phyloP scores from a whole-genome alignment of 768 basidiomycete species.

The Infundibulicybe gibba region DNA sequence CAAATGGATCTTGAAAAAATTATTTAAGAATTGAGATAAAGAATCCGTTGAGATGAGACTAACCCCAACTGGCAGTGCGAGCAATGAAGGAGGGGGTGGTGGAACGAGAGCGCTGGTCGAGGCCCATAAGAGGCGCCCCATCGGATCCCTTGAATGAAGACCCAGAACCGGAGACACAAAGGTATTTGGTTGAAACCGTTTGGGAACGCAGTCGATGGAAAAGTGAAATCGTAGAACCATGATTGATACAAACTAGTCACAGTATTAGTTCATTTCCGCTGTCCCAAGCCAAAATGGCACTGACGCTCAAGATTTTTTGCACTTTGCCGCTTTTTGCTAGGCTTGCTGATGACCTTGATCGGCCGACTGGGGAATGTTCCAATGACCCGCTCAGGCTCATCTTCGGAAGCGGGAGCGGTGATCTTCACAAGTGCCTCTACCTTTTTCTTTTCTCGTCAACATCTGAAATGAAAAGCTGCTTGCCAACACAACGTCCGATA shows the following conservation, averaged over 20 bases:
- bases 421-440: conserved; percentile 92
- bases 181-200: conserved; percentile 93
- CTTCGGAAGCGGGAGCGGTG: conserved; percentile 74
- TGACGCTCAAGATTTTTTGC: conserved; percentile 89
- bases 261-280: background rate
- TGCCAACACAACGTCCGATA: conserved; percentile 90
- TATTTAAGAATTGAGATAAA: conserved; percentile 3
- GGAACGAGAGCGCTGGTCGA: conserved; percentile 67
- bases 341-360: conserved; percentile 99
- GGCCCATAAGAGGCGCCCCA: conserved; percentile 80
- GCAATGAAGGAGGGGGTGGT: conserved; percentile 86
- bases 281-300: conserved; percentile 27
- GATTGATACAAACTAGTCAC: conserved; percentile 84
- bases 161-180: conserved; percentile 91
- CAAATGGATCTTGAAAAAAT: conserved; percentile 70
- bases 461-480: conserved; percentile 93
- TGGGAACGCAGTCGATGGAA: conserved; percentile 96
- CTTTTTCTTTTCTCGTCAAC: conserved; percentile 94
- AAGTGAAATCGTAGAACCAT: conserved; percentile 91
- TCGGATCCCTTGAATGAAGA: conserved; percentile 95
- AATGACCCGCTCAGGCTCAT: conserved; percentile 78
- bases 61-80: conserved; percentile 87
- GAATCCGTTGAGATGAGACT: conserved; percentile 19
- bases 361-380: conserved; percentile 89
- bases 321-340: conserved; percentile 94